These are phyloP conservation scores for Pestalotiopsis sp. DNA, from an alignment of 2,329 filamentous ascomycete genomes.

Conservation along the genomic window DNA sequence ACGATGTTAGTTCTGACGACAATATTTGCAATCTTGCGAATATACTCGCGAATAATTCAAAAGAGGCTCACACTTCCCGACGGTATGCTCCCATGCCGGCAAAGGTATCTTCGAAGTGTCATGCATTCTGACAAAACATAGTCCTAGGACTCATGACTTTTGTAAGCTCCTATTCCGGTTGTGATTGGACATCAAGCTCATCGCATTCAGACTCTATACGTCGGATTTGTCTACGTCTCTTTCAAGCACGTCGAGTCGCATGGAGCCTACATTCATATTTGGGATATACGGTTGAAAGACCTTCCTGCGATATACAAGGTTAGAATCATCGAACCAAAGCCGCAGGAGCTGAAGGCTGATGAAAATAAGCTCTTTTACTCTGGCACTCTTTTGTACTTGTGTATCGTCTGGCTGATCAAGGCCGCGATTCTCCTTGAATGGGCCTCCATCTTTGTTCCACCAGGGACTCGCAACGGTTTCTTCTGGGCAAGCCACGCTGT, in stretches of 20 bases:
- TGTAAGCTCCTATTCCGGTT: background rate
- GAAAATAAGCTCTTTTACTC: constrained; percentile 23
- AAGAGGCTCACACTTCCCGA: background rate
- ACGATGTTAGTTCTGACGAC: background rate
- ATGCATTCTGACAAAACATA: background rate
- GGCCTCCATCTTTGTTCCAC: constrained; percentile 14
- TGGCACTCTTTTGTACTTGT: background rate
- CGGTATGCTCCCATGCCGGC: background rate
- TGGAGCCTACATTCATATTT: background rate
- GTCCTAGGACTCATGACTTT: background rate
- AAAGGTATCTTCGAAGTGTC: background rate
- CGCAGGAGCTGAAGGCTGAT: background rate
- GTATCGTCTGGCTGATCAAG: constrained; percentile 11
- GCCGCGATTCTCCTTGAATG: constrained; percentile 16
- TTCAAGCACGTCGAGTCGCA: background rate
- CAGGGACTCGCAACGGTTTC: constrained; percentile 1
- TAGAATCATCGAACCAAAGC: no score
- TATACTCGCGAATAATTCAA: background rate
- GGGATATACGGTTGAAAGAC: background rate
- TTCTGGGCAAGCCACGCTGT: constrained; percentile 13
- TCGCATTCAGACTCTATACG: background rate
- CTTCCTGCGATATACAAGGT: background rate
- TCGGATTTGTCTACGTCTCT: background rate
- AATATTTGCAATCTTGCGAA: background rate
- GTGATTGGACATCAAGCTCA: background rate